Percentiles rank a stretch among this genome's conserved stretches.
Conservation (phyloP, 352 stramenopile species). For the Globisporangium polare region DNA sequence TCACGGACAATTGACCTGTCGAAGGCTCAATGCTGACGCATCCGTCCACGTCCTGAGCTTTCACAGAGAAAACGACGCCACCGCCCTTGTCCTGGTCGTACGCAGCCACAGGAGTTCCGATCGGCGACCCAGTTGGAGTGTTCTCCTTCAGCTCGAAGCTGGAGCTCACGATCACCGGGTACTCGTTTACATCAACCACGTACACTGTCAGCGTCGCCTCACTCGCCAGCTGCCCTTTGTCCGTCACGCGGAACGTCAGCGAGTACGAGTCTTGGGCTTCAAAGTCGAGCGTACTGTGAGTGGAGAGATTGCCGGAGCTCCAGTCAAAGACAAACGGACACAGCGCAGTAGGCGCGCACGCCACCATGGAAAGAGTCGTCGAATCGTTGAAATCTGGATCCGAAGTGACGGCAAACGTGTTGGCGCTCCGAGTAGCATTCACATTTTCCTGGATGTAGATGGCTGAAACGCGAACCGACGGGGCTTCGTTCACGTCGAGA, state of each 20-base stretch:
- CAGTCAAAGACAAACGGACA: constrained; percentile 10
- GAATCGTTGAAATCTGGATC: constrained; percentile 4
- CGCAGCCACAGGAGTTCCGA: constrained; percentile 14
- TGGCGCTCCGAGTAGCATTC: background rate
- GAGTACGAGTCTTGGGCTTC: constrained; percentile 17
- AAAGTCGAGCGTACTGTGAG: constrained; percentile 8
- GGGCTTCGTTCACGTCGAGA: constrained; percentile 12
- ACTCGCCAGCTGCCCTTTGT: constrained; percentile 20
- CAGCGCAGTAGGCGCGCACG: background rate
- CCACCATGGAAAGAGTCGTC: constrained; percentile 3
- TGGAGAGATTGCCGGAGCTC: background rate
- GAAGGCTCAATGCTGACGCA: constrained; percentile 33
- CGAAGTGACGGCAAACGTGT: background rate
- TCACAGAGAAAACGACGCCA: constrained; percentile 23
- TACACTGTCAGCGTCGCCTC: constrained; percentile 31
- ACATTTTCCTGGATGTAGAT: constrained; percentile 9
- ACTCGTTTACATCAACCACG: constrained; percentile 47
- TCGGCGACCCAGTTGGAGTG: constrained; percentile 6
- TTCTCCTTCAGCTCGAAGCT: constrained; percentile 33
- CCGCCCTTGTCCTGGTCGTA: constrained; percentile 14
- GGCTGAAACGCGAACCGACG: background rate
- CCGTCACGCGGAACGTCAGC: constrained; percentile 26
- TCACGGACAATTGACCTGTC: constrained; percentile 40
- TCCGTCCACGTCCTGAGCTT: constrained; percentile 26
- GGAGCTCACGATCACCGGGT: constrained; percentile 27